A percentile compares a stretch with the other conserved stretches of the same genome.
phyloP scores from a whole-genome alignment of 2,329 filamentous ascomycete genomes.

The Penicillium brasilianum region DNA sequence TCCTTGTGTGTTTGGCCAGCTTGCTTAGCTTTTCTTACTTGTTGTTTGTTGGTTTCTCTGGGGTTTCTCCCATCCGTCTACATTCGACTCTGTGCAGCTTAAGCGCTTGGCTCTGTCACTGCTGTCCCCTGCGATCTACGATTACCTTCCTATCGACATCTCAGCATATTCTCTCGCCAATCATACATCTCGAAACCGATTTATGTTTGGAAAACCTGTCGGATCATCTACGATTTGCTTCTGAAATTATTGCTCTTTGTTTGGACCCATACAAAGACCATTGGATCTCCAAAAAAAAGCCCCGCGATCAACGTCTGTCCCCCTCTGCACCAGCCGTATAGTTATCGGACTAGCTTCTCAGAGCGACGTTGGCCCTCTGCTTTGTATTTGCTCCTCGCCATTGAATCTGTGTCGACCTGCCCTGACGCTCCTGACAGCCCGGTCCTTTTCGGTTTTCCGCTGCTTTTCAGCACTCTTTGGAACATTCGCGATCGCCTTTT shows the following conservation, averaged over 20 bases:
- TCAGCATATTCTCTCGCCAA: not conserved
- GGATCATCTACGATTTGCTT: constrained; percentile 14
- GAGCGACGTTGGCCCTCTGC: not conserved
- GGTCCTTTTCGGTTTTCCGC: not conserved
- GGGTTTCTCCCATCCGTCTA: constrained; percentile 24
- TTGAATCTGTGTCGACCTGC: not conserved
- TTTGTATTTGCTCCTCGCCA: not conserved
- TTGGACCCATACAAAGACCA: constrained; percentile 19
- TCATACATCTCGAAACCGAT: not conserved
- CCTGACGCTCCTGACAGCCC: not conserved
- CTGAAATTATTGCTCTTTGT: constrained; percentile 25
- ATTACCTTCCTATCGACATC: not conserved
- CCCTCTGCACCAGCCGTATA: not conserved
- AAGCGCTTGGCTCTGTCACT: constrained; percentile 9
- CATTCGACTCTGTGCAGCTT: constrained; percentile 25
- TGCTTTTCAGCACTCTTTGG: not conserved
- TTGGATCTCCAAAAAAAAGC: not conserved
- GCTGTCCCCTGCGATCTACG: constrained; percentile 19
- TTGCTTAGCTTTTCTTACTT: constrained; percentile 15
- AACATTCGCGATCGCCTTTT: constrained; percentile 11
- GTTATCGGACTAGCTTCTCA: not conserved
- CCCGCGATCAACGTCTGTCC: constrained; percentile 3
- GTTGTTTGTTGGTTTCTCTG: constrained; percentile 22
- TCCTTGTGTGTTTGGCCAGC: constrained; percentile 28
- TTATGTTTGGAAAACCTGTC: not conserved